A percentile compares a stretch with the other conserved stretches of the same genome.
phyloP scores from a whole-genome alignment of 192 early-diverging fungal species.

The Borealophlyctis nickersoniae region DNA sequence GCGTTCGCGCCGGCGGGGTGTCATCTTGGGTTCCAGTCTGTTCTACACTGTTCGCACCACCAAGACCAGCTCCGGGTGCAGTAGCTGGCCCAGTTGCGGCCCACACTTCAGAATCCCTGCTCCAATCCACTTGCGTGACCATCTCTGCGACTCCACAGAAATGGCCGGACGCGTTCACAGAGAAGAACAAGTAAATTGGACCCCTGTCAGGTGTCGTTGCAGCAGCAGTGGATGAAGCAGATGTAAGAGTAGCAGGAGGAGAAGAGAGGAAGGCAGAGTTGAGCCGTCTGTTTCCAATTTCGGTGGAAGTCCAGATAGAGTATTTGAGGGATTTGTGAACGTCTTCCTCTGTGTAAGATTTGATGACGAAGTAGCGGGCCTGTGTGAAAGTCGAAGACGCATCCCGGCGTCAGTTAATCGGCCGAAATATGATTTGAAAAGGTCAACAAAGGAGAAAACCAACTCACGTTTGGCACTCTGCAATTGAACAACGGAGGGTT shows the following conservation, averaged over 20 bases:
- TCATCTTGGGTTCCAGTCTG: not conserved
- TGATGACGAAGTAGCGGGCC: constrained; percentile 58
- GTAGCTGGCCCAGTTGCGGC: constrained; percentile 14
- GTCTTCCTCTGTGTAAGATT: constrained; percentile 52
- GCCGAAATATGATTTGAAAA: not conserved
- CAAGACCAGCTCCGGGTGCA: not conserved
- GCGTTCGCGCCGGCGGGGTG: constrained; percentile 4
- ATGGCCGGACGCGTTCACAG: constrained; percentile 51
- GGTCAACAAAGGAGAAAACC: not conserved
- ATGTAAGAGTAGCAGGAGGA: not conserved
- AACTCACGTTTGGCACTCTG: not conserved
- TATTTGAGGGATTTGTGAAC: constrained; percentile 46
- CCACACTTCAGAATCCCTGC: constrained; percentile 35
- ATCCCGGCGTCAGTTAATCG: not conserved
- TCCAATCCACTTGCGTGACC: constrained; percentile 44
- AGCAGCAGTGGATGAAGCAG: not conserved
- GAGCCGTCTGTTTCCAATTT: constrained; percentile 55
- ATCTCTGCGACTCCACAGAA: constrained; percentile 60
- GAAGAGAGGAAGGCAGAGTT: constrained; percentile 38
- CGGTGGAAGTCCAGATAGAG: constrained; percentile 54
- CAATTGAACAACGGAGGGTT: not conserved
- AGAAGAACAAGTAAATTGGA: constrained; percentile 52
- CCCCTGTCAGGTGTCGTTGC: not conserved
- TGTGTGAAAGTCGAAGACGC: constrained; percentile 3
- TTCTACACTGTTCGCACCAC: not conserved